phyloP scores from a whole-genome alignment of 208 protist species.

The Trichomonas tenax region DNA sequence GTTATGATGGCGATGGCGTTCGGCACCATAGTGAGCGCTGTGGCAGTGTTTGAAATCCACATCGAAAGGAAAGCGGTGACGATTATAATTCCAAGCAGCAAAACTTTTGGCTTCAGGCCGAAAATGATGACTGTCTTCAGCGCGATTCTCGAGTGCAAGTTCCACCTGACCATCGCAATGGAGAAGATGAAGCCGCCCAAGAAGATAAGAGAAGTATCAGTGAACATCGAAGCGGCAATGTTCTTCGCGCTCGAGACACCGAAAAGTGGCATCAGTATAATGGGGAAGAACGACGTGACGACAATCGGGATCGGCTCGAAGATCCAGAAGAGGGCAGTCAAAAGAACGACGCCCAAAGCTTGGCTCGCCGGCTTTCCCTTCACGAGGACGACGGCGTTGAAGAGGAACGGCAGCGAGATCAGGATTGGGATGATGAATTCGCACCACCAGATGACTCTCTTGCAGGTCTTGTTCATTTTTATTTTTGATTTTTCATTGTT shows the following conservation, averaged over 20 bases:
- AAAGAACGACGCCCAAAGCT: background rate
- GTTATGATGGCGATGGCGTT: background rate
- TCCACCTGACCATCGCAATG: slow-evolving; percentile 25
- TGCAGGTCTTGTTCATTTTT: background rate
- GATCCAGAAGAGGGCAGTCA: slow-evolving; percentile 24
- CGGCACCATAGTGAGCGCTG: slow-evolving; percentile 16
- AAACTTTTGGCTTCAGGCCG: background rate
- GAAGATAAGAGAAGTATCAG: slow-evolving; percentile 33
- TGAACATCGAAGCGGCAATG: slow-evolving; percentile 25
- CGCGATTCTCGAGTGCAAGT: slow-evolving; percentile 27
- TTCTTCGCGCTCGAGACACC: background rate
- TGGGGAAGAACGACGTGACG: slow-evolving; percentile 30
- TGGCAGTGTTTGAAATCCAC: slow-evolving; percentile 37
- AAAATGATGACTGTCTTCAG: slow-evolving; percentile 20
- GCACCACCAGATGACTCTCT: background rate
- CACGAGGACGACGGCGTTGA: background rate
- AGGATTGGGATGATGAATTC: background rate
- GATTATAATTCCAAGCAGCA: slow-evolving; percentile 34
- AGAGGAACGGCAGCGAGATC: background rate
- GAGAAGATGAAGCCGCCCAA: slow-evolving; percentile 35
- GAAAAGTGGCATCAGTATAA: slow-evolving; percentile 26
- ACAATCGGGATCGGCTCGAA: slow-evolving; percentile 29
- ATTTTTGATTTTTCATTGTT: background rate
- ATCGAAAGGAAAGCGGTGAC: slow-evolving; percentile 29
- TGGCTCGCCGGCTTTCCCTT: background rate